Evolutionary conservation across 2,329 filamentous ascomycete genomes (phyloP).

Genomic region (Pseudogymnoascus sp.): DNA sequence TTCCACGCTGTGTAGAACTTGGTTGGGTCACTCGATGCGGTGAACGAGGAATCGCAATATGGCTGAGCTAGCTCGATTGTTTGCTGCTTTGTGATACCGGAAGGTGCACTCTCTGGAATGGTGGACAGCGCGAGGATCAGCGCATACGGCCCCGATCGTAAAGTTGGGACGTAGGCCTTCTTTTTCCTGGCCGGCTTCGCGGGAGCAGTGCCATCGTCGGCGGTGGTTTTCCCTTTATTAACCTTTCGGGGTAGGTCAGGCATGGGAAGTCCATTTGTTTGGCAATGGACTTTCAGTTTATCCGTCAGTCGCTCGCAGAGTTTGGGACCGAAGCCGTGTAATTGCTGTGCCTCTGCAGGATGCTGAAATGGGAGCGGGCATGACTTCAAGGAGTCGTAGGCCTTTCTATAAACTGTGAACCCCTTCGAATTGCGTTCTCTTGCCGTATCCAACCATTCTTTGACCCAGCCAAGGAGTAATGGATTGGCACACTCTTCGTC

Average conservation of each 20-base stretch:
- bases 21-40: slow-evolving; percentile 57
- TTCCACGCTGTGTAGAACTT: slow-evolving; percentile 77
- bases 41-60: slow-evolving; percentile 68
- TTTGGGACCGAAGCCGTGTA: slow-evolving; percentile 69
- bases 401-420: slow-evolving; percentile 64
- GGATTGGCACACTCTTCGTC: slow-evolving; percentile 47
- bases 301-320: slow-evolving; percentile 64
- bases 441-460: slow-evolving; percentile 69
- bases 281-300: slow-evolving; percentile 53
- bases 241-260: slow-evolving; percentile 50
- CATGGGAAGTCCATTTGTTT: slow-evolving; percentile 61
- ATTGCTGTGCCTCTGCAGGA: slow-evolving; percentile 63
- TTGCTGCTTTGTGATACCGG: slow-evolving; percentile 60
- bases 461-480: slow-evolving; percentile 65
- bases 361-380: slow-evolving; percentile 62
- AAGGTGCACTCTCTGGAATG: slow-evolving; percentile 46
- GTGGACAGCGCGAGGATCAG: slow-evolving; percentile 61
- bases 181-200: slow-evolving; percentile 53
- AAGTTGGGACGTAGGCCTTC: slow-evolving; percentile 64
- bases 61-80: slow-evolving; percentile 65
- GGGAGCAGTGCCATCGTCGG: slow-evolving; percentile 21
- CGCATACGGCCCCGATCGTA: slow-evolving; percentile 70
- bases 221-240: slow-evolving; percentile 26
- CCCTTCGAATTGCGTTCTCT: slow-evolving; percentile 65
- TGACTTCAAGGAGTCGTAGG: slow-evolving; percentile 69